These are phyloP conservation scores for Thielaviopsis cerberus DNA, from an alignment of 2,329 filamentous ascomycete genomes.

Conservation along the genomic window DNA sequence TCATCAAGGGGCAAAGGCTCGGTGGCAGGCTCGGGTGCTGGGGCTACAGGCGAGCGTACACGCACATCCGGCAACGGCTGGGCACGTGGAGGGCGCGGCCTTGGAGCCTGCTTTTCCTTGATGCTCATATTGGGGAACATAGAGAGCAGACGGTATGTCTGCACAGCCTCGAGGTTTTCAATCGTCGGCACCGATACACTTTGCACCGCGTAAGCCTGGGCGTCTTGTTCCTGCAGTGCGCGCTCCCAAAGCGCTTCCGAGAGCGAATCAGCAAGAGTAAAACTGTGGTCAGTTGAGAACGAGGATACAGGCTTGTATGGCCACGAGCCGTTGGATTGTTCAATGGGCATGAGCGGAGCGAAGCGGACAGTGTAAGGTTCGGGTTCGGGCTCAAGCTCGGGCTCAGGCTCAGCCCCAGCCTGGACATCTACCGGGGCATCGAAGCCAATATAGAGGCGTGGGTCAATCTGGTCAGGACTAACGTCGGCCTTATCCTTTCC, in stretches of 20 bases:
- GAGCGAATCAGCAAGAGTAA: slow-evolving; percentile 3
- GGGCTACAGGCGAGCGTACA: no score
- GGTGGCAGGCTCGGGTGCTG: background rate
- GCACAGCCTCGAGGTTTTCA: slow-evolving; percentile 9
- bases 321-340: background rate
- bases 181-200: slow-evolving; percentile 3
- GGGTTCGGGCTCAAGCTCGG: background rate
- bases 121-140: slow-evolving; percentile 5
- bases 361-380: slow-evolving; percentile 2
- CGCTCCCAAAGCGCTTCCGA: slow-evolving; percentile 10
- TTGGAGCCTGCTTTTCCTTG: background rate
- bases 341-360: background rate
- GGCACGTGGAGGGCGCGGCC: no score
- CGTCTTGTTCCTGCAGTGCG: background rate
- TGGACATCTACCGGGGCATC: background rate
- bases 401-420: background rate
- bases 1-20: background rate
- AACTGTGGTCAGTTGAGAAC: background rate
- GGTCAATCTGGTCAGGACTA: slow-evolving; percentile 5
- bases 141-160: slow-evolving; percentile 8
- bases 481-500: background rate
- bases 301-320: background rate
- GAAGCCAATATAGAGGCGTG: slow-evolving; percentile 4
- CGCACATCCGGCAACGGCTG: no score
- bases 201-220: background rate